Conservation (phyloP, 73 alveolate species). For the Effrenium voratum region DNA sequence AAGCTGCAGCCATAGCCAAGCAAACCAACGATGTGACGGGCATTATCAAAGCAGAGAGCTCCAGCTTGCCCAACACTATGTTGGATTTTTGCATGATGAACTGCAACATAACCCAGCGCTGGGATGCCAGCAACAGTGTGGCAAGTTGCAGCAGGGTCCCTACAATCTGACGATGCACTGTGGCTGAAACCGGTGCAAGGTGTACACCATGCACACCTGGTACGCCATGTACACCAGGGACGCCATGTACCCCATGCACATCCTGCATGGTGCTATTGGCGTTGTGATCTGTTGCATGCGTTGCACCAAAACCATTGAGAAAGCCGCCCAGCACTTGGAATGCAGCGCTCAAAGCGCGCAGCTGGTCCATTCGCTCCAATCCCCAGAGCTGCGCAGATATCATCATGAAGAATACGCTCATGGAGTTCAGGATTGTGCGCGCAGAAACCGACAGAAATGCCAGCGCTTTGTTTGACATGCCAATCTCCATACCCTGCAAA, state of each 20-base stretch:
- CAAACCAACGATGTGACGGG: conserved; percentile 88
- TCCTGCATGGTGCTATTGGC: not conserved
- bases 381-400: conserved; percentile 88
- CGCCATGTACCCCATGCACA: too few relatives aligned
- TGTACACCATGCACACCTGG: too few relatives aligned
- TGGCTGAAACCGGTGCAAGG: not conserved
- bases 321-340: conserved; percentile 55
- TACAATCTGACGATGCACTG: conserved; percentile 2
- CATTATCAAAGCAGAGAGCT: conserved; percentile 79
- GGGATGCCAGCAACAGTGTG: conserved; percentile 62
- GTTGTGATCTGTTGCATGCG: not conserved
- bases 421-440: conserved; percentile 58
- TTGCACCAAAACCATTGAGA: conserved; percentile 26
- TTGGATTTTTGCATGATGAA: conserved; percentile 81
- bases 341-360: conserved; percentile 56
- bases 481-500: conserved; percentile 71
- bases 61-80: conserved; percentile 35
- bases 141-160: conserved; percentile 41
- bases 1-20: conserved; percentile 45
- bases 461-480: conserved; percentile 82
- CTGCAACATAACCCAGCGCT: conserved; percentile 88
- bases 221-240: too few relatives aligned
- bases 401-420: conserved; percentile 88
- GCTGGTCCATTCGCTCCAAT: conserved; percentile 53
- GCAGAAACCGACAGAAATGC: conserved; percentile 64